Evolutionary conservation across 371 early-diverging fungal species (phyloP).

Genomic region (Syncephalis plumigaleata): DNA sequence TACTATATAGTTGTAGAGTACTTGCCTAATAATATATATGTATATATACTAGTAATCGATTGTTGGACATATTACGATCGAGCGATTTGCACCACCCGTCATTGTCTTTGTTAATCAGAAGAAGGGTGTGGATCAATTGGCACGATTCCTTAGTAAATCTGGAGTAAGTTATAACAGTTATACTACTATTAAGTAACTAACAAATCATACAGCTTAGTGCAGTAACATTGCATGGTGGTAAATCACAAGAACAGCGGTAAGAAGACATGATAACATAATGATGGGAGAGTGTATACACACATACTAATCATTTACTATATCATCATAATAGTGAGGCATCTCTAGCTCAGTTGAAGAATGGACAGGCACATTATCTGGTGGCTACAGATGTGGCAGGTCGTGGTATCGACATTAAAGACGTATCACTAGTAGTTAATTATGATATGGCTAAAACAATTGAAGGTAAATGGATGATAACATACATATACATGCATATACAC

Average conservation of each 20-base stretch:
- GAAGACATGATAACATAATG: too few species aligned
- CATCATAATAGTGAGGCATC: neutral
- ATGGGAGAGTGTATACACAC: too few species aligned
- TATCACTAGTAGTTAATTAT: constrained; percentile 92
- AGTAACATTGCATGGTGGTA: constrained; percentile 84
- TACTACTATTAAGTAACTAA: constrained; percentile 1
- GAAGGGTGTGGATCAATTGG: constrained; percentile 60
- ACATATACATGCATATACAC: constrained; percentile 5
- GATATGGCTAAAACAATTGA: constrained; percentile 96
- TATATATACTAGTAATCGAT: constrained; percentile 27
- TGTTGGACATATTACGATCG: constrained; percentile 52
- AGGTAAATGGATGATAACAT: too few species aligned
- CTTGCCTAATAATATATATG: neutral
- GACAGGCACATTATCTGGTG: constrained; percentile 28
- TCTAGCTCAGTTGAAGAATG: neutral
- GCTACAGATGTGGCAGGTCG: constrained; percentile 98
- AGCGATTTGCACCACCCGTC: constrained; percentile 57
- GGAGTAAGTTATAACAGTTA: constrained; percentile 26
- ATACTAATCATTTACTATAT: too few species aligned
- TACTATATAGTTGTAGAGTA: neutral
- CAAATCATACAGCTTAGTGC: constrained; percentile 28
- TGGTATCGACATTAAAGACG: constrained; percentile 96
- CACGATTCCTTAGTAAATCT: constrained; percentile 44
- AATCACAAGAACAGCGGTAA: constrained; percentile 84
- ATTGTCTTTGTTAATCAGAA: constrained; percentile 97